Evolutionary conservation across 345 rosid species (phyloP).

Genomic region (Moricandia arvensis): DNA sequence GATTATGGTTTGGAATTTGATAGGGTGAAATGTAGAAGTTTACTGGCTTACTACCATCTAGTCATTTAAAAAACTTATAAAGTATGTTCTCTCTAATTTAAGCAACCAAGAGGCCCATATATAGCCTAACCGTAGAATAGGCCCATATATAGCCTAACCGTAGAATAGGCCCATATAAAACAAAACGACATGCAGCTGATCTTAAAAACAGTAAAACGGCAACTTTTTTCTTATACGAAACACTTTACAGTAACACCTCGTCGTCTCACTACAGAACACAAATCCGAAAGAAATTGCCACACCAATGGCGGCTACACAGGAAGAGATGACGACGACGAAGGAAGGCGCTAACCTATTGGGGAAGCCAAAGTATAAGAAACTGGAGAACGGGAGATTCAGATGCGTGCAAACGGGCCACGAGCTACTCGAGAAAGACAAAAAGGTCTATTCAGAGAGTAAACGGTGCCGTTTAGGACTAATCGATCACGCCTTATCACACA

Average conservation of each 20-base stretch:
- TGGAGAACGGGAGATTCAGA: constrained; percentile 75
- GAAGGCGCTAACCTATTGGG: constrained; percentile 77
- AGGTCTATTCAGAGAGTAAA: constrained; percentile 67
- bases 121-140: background rate
- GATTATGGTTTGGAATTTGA: too few species aligned
- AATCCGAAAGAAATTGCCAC: constrained; percentile 10
- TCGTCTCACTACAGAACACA: constrained; percentile 1
- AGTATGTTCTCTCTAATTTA: background rate
- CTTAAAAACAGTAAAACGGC: constrained; percentile 21
- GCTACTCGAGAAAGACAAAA: constrained; percentile 69
- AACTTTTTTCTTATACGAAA: background rate
- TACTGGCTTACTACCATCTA: too few species aligned
- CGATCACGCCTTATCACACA: constrained; percentile 64
- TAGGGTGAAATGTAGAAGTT: too few species aligned
- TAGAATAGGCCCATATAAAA: background rate
- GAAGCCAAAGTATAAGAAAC: constrained; percentile 54
- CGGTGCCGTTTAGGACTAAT: constrained; percentile 90
- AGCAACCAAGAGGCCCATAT: constrained; percentile 2
- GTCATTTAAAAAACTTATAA: too few species aligned
- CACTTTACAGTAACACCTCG: background rate
- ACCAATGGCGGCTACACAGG: constrained; percentile 37
- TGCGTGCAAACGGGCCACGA: constrained; percentile 95
- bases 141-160: background rate
- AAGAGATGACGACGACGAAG: constrained; percentile 34
- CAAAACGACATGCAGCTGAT: constrained; percentile 14